These are phyloP conservation scores for Annulohypoxylon truncatum DNA, from an alignment of 2,329 filamentous ascomycete genomes.

Conservation along the genomic window DNA sequence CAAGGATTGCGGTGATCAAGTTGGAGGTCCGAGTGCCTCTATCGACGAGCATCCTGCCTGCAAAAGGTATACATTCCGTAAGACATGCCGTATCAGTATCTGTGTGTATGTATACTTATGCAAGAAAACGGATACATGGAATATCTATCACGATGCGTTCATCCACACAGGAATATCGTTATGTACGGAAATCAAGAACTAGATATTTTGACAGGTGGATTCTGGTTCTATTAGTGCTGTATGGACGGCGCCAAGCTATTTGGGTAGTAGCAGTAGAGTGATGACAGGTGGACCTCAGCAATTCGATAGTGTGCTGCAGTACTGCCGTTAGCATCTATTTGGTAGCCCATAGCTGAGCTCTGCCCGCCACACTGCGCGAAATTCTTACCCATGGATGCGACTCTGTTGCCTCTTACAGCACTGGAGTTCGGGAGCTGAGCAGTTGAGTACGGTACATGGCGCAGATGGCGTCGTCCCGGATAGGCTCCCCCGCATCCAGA, in stretches of 20 bases:
- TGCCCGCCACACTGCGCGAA: neutral
- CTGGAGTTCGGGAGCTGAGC: conserved; percentile 5
- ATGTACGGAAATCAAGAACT: neutral
- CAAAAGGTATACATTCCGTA: conserved; percentile 18
- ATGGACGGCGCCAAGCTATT: conserved; percentile 5
- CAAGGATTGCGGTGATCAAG: conserved; percentile 23
- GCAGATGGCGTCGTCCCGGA: conserved; percentile 17
- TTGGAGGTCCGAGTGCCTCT: conserved; percentile 23
- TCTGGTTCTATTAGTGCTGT: conserved; percentile 8
- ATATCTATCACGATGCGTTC: conserved; percentile 7
- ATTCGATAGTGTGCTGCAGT: conserved; percentile 18
- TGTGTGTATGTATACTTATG: conserved; percentile 11
- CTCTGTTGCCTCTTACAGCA: conserved; percentile 7
- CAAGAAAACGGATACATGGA: conserved; percentile 6
- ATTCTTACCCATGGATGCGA: conserved; percentile 6
- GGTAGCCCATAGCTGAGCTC: conserved; percentile 2
- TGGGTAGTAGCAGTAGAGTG: conserved; percentile 1
- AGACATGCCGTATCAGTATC: neutral
- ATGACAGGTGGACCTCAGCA: conserved; percentile 13
- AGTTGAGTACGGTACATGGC: conserved; percentile 16
- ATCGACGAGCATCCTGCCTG: neutral
- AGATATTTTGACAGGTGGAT: conserved; percentile 26
- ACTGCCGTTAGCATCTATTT: conserved; percentile 24
- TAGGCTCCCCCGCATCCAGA: conserved; percentile 28
- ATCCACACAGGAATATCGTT: neutral